Evolutionary conservation across 805 yeast species (phyloP), one percentile per base, ranked within the genome.

Genomic region (Zygoascus biomembranicola): DNA sequence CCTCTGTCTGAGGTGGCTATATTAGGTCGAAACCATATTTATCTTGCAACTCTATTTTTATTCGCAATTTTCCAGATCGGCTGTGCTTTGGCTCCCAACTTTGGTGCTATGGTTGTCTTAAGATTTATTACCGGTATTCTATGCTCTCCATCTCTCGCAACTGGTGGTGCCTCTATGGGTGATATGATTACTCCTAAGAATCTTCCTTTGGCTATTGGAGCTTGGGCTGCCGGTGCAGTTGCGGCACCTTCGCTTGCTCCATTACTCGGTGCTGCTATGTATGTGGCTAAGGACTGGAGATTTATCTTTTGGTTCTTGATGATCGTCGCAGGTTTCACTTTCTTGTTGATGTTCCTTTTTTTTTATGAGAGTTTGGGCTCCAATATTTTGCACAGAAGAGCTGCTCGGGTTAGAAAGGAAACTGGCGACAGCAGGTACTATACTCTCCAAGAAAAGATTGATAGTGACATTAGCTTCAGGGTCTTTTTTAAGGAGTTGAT

Each of bases 181-280:
- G 86, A 82, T 62, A 66, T 81, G 47, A 63, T 76, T 31, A 10
- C 31, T n/a, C 48, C 63, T 3, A 64, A 71, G 18, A 67, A 67
- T 52, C 63, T 73, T 39, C 80, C 84, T 1, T 56, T 75, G 19
- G 76, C 77, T 2, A 66, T 81, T 50, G 77, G 77, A 8, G 54
- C 70, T 5, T 81, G 85, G 84, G 70, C 80, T 18, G 59, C 76
- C 28, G 81, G 78, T 50, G 78, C 81, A 0, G 77, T 77, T 43
- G 68, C 74, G 49, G 85, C 84, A 10, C 84, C 84, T 1, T 70
- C 75, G 10, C 45, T 77, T 19, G 85, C 83, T 11, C 86, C 86
- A 0, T 60, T 82, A 5, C 61, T 81, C 43, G 85, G 85, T 43
- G 77, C 81, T 9, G 73, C 75, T 4, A 67, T 81, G 61, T n/a